Evolutionary conservation across 106 monocot species (phyloP), one percentile per base, ranked within the genome.

Genomic region (Cymbidium sinense): DNA sequence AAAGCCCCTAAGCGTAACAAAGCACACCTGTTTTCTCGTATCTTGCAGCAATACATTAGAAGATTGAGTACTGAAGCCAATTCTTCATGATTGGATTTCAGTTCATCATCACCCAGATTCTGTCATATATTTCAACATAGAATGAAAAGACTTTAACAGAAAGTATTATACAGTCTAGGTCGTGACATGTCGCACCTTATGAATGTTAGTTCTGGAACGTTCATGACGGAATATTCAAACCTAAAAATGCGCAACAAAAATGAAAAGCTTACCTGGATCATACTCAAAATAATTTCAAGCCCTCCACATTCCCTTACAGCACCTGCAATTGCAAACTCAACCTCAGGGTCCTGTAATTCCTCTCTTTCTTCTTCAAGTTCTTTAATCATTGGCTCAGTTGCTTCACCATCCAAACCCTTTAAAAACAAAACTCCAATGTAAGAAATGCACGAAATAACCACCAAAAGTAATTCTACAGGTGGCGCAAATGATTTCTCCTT

Each of bases 361-460:
- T 99, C 99, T 75, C 94, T 95, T 79, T 99, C 99, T 73, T 99
- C 95, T 74, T 99, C 99, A 43, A 99, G 84, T 81, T 99, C 99
- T 75, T 99, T 99, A n/a, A 99, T 99, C 99, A 99, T 99, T 47
- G 99, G 99, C 73, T 99, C 99, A 50, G 99, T 99, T 58, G 99
- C 99, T 85, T 99, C 99, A 55, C 99, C 99, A 89, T 99, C 99
- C 81, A 99, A 85, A 23, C 99, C 99, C 99, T 99, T 74, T 23
- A 43, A 47, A 74, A 74, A 47, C 9, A 35, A 35, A n/a, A 71
- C 18, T 29, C 34, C 71, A 71, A 8, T 27, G 44, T 43, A 25
- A 47, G 5, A 44, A 33, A 74, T 7, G 15, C 12, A 43, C 20
- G 19, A 43, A 74, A 73, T 1, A 35, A 41, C 3, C 41, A 43